Evolutionary conservation across 2,329 filamentous ascomycete genomes (phyloP).

Genomic region (Fusarium keratoplasticum): DNA sequence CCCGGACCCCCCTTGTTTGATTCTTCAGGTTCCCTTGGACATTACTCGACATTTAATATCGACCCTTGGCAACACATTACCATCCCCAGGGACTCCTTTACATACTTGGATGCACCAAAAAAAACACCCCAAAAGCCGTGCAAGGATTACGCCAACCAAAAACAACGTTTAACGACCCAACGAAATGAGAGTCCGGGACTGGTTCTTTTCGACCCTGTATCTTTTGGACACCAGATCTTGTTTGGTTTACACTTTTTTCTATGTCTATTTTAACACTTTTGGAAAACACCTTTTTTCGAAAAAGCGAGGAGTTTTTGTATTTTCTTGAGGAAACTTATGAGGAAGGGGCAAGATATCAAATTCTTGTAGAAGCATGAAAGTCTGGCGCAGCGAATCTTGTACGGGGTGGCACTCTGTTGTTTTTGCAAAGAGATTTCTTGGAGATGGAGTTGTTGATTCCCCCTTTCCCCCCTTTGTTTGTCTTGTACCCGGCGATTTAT

Average conservation of each 20-base stretch:
- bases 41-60: conserved; percentile 40
- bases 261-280: conserved; percentile 17
- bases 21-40: conserved; percentile 35
- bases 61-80: conserved; percentile 21
- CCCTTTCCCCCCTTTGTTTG: conserved; percentile 5
- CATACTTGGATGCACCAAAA: conserved; percentile 20
- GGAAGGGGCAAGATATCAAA: conserved; percentile 38
- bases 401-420: conserved; percentile 22
- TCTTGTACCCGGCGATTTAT: conserved; percentile 9
- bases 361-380: conserved; percentile 45
- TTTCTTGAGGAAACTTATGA: conserved; percentile 40
- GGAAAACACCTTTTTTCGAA: conserved; percentile 32
- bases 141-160: conserved; percentile 37
- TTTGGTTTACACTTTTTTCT: conserved; percentile 24
- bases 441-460: conserved; percentile 37
- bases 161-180: conserved; percentile 37
- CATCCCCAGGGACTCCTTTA: conserved; percentile 6
- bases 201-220: conserved; percentile 37
- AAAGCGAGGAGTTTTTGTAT: conserved; percentile 46
- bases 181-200: conserved; percentile 43
- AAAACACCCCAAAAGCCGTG: conserved; percentile 27
- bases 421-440: conserved; percentile 28
- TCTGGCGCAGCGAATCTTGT: conserved; percentile 42
- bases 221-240: conserved; percentile 26
- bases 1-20: conserved; percentile 27